Evolutionary conservation across 257 asterid genomes (phyloP).

Genomic region (Agastache rugosa): DNA sequence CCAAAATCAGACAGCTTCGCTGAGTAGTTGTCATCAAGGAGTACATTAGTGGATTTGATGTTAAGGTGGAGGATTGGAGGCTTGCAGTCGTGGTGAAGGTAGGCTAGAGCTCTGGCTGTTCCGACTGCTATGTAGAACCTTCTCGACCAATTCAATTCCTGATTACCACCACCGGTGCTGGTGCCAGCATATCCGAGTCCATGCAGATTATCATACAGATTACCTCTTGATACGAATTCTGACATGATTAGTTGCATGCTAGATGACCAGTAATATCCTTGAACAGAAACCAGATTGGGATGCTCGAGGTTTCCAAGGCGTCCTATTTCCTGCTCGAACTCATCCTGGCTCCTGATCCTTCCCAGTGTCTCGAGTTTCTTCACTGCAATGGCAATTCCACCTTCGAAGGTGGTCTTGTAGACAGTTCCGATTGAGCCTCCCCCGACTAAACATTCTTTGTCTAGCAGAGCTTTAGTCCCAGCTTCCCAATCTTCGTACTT

Average conservation of each 20-base stretch:
- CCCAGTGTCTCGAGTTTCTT: conserved; percentile 89
- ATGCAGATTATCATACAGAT: conserved; percentile 76
- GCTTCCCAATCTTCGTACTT: conserved; percentile 97
- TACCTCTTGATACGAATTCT: conserved; percentile 73
- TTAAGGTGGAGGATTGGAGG: conserved; percentile 86
- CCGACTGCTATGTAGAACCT: conserved; percentile 85
- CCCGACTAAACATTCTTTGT: conserved; percentile 82
- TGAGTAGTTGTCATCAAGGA: conserved; percentile 58
- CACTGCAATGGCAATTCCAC: conserved; percentile 77
- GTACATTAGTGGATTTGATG: conserved; percentile 79
- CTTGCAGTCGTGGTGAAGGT: conserved; percentile 95
- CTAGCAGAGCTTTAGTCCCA: conserved; percentile 90
- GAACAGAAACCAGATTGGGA: conserved; percentile 72
- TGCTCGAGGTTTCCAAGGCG: conserved; percentile 70
- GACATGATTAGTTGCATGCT: conserved; percentile 76
- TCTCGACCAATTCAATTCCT: conserved; percentile 70
- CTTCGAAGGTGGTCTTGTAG: conserved; percentile 76
- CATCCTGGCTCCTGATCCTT: conserved; percentile 80
- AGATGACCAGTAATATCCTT: conserved; percentile 96
- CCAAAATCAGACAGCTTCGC: conserved; percentile 82
- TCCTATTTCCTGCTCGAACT: conserved; percentile 86
- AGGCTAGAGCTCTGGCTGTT: conserved; percentile 74
- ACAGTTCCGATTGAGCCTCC: conserved; percentile 94
- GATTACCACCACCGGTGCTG: conserved; percentile 56
- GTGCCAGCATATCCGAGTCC: conserved; percentile 71